Percentiles rank a stretch among this genome's conserved stretches.
Evolutionary conservation across 441 rosid species (phyloP).

Genomic region (Eruca vesicaria): DNA sequence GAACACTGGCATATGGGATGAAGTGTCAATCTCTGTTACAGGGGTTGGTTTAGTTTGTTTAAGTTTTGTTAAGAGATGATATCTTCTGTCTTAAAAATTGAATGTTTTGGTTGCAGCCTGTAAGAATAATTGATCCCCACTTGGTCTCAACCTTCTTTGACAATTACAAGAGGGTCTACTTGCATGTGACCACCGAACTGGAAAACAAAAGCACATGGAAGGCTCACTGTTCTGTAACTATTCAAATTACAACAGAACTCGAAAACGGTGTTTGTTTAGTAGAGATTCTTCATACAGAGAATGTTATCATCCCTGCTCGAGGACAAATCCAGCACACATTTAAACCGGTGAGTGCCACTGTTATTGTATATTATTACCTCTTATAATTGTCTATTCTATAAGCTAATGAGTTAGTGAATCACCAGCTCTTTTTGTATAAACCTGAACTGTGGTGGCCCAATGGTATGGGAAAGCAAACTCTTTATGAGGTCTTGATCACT

Average conservation of each 20-base stretch:
- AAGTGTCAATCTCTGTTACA: conserved; percentile 72
- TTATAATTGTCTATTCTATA: not conserved
- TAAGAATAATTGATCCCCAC: conserved; percentile 92
- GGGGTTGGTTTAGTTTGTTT: conserved; percentile 67
- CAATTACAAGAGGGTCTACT: conserved; percentile 66
- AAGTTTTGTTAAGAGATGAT: not conserved
- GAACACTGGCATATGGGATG: conserved; percentile 99
- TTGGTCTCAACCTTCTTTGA: conserved; percentile 88
- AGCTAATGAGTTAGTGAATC: conserved; percentile 22
- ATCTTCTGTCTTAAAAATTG: conserved; percentile 5
- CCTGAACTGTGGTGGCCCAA: conserved; percentile 99
- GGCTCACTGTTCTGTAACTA: conserved; percentile 72
- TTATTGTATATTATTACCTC: not conserved
- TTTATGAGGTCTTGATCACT: conserved; percentile 66
- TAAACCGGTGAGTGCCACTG: conserved; percentile 54
- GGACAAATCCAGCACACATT: conserved; percentile 56
- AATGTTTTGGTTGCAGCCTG: conserved; percentile 65
- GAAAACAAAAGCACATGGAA: conserved; percentile 66
- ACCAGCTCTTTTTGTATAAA: conserved; percentile 93
- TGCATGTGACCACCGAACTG: conserved; percentile 75
- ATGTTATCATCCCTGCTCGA: conserved; percentile 58
- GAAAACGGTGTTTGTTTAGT: conserved; percentile 61
- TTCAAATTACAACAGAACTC: conserved; percentile 74
- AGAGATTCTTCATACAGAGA: conserved; percentile 77
- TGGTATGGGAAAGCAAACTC: conserved; percentile 95